phyloP scores from a whole-genome alignment of 2,329 filamentous ascomycete species.

The Annulohypoxylon truncatum region DNA sequence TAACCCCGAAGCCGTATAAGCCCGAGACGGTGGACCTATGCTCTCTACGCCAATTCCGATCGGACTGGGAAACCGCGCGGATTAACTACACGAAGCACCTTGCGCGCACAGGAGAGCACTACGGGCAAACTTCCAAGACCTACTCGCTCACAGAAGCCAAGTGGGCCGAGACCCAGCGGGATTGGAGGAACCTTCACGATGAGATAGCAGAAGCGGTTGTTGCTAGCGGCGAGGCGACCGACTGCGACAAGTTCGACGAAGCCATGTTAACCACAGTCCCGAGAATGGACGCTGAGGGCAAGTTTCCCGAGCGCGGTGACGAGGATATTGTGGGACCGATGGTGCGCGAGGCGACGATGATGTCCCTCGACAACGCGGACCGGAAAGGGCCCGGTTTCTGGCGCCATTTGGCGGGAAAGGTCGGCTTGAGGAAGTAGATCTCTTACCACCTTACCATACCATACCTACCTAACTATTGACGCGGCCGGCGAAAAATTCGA shows the following conservation, averaged over 20 bases:
- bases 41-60: slow-evolving; percentile 70
- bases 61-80: slow-evolving; percentile 85
- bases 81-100: slow-evolving; percentile 91
- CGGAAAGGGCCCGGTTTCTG: slow-evolving; percentile 49
- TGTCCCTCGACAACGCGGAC: slow-evolving; percentile 42
- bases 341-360: slow-evolving; percentile 71
- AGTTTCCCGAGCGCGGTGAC: slow-evolving; percentile 89
- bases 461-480: slow-evolving; percentile 14
- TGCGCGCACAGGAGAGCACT: slow-evolving; percentile 88
- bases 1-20: slow-evolving; percentile 82
- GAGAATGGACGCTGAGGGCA: slow-evolving; percentile 77
- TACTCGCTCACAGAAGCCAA: slow-evolving; percentile 88
- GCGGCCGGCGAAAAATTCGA: slow-evolving; percentile 10
- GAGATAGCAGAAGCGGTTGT: slow-evolving; percentile 67
- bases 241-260: slow-evolving; percentile 62
- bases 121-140: slow-evolving; percentile 88
- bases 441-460: background rate
- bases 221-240: slow-evolving; percentile 53
- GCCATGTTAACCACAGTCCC: slow-evolving; percentile 74
- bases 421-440: slow-evolving; percentile 45
- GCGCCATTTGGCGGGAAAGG: slow-evolving; percentile 50
- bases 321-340: slow-evolving; percentile 95
- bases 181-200: slow-evolving; percentile 79
- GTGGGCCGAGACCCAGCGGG: slow-evolving; percentile 81
- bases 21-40: slow-evolving; percentile 71